These are phyloP conservation scores for Macadamia tetraphylla DNA, from an alignment of 164 flowering plant species.

Conservation along the genomic window DNA sequence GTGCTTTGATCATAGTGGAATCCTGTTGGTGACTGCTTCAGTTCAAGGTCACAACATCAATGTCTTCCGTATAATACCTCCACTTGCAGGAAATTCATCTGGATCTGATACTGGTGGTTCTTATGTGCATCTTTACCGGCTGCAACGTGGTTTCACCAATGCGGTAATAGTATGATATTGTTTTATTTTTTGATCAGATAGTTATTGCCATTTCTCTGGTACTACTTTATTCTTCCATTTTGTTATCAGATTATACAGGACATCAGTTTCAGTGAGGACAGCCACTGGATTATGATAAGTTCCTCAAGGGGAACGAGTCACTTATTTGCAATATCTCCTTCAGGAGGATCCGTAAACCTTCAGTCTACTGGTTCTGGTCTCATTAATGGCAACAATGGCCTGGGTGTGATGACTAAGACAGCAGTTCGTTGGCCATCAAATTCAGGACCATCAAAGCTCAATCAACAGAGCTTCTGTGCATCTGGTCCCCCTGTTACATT, in stretches of 20 bases:
- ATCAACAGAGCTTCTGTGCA: conserved; percentile 34
- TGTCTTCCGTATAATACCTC: conserved; percentile 68
- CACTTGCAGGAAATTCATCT: conserved; percentile 25
- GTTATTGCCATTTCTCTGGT: background rate
- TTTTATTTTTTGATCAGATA: background rate
- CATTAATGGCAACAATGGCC: conserved; percentile 17
- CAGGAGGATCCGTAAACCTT: conserved; percentile 38
- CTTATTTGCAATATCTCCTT: conserved; percentile 63
- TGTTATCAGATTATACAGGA: conserved; percentile 67
- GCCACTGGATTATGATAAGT: conserved; percentile 71
- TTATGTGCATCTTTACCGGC: conserved; percentile 59
- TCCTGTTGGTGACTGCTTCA: conserved; percentile 72
- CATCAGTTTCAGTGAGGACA: conserved; percentile 71
- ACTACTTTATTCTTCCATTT: background rate
- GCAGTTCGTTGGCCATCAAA: conserved; percentile 25
- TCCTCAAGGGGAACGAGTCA: conserved; percentile 82
- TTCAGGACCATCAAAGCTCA: conserved; percentile 25
- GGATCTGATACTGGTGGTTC: conserved; percentile 35
- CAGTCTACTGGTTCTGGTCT: conserved; percentile 28
- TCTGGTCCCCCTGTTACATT: conserved; percentile 66
- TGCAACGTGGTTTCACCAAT: conserved; percentile 77
- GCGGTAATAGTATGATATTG: conserved; percentile 41
- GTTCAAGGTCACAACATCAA: conserved; percentile 76
- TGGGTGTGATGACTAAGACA: conserved; percentile 19
- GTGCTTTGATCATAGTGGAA: conserved; percentile 83